These are phyloP conservation scores for Daldinia bambusicola DNA, from an alignment of 495 filamentous ascomycete genomes.

Conservation along the genomic window DNA sequence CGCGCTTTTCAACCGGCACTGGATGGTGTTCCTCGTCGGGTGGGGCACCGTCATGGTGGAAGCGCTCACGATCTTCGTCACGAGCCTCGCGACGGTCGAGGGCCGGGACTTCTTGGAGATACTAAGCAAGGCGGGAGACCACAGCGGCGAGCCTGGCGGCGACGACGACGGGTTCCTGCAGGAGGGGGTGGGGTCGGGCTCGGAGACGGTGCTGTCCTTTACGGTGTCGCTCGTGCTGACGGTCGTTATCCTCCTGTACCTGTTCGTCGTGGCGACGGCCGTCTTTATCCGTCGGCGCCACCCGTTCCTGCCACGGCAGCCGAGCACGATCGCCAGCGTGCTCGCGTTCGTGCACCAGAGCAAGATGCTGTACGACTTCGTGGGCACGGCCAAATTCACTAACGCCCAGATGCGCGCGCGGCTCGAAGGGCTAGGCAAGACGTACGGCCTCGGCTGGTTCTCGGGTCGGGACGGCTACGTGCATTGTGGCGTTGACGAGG, in stretches of 20 bases:
- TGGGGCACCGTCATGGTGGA: slow-evolving; percentile 72
- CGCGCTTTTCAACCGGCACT: slow-evolving; percentile 70
- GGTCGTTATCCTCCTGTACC: slow-evolving; percentile 66
- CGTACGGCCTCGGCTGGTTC: slow-evolving; percentile 79
- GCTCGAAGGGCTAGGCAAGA: slow-evolving; percentile 66
- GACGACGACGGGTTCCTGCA: slow-evolving; percentile 30
- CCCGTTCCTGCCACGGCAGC: slow-evolving; percentile 75
- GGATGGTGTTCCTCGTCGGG: slow-evolving; percentile 69
- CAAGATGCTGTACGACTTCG: slow-evolving; percentile 78
- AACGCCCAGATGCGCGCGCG: slow-evolving; percentile 65
- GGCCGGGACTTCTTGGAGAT: slow-evolving; percentile 63
- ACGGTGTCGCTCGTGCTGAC: slow-evolving; percentile 67
- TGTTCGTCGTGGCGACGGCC: slow-evolving; percentile 61
- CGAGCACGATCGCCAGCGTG: slow-evolving; percentile 75
- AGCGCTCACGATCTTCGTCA: slow-evolving; percentile 72
- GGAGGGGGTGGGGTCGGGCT: slow-evolving; percentile 58
- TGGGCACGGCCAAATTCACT: slow-evolving; percentile 69
- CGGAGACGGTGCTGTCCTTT: slow-evolving; percentile 70
- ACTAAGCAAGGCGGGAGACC: slow-evolving; percentile 17
- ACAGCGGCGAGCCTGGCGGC: slow-evolving; percentile 1
- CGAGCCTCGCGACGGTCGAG: slow-evolving; percentile 67
- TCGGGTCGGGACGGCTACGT: slow-evolving; percentile 69
- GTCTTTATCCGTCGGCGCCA: slow-evolving; percentile 67
- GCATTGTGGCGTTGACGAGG: slow-evolving; percentile 78
- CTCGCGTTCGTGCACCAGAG: slow-evolving; percentile 78